Percentiles rank a stretch among this genome's conserved stretches.
phyloP scores from a whole-genome alignment of 495 filamentous ascomycete genomes.

The Xylaria bambusicola region DNA sequence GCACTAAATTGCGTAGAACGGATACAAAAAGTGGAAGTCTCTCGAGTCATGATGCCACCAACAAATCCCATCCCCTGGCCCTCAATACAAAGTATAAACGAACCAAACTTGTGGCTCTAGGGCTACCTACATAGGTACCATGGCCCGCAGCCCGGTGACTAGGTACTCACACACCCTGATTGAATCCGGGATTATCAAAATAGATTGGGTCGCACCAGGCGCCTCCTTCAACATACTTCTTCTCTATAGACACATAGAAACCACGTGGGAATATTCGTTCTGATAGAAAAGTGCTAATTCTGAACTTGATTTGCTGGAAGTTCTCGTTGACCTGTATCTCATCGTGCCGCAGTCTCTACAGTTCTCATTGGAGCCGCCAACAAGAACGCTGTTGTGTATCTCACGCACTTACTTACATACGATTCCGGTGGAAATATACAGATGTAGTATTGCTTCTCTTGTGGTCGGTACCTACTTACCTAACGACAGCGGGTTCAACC shows the following conservation, averaged over 20 bases:
- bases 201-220: constrained; percentile 53
- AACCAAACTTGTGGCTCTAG: no score
- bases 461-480: constrained; percentile 38
- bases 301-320: constrained; percentile 36
- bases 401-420: no score
- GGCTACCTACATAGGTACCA: no score
- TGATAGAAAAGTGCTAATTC: constrained; percentile 35
- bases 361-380: no score
- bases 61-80: no score
- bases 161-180: constrained; percentile 52
- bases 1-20: no score
- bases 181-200: constrained; percentile 51
- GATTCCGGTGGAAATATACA: not conserved
- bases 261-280: constrained; percentile 49
- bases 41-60: no score
- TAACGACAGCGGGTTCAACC: constrained; percentile 49
- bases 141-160: no score
- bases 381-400: no score
- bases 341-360: no score
- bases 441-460: not conserved
- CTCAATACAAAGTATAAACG: no score
- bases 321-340: constrained; percentile 9
- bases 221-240: constrained; percentile 51
- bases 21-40: no score
- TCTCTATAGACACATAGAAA: constrained; percentile 48